Percentiles rank a stretch among this genome's conserved stretches.
Conservation (phyloP, 805 yeast genomes). For the Wickerhamomyces ciferrii region DNA sequence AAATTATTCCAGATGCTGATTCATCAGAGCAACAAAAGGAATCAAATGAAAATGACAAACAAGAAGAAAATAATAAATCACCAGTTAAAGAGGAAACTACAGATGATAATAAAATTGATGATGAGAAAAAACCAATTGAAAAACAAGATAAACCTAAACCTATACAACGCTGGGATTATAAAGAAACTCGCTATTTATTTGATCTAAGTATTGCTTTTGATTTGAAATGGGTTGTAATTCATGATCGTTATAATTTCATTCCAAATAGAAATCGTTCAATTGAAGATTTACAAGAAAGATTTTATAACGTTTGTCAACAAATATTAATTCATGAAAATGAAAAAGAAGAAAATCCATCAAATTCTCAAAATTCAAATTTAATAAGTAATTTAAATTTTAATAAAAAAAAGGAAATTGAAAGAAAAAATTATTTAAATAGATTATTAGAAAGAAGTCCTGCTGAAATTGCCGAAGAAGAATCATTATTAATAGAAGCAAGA, state of each 20-base stretch:
- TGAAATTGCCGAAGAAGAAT: constrained; percentile 97
- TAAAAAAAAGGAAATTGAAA: constrained; percentile 64
- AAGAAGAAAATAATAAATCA: not conserved
- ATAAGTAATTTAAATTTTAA: constrained; percentile 65
- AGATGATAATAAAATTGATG: not conserved
- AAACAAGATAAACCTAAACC: not conserved
- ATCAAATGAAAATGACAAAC: not conserved
- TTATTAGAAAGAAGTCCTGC: constrained; percentile 85
- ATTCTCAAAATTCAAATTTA: constrained; percentile 44
- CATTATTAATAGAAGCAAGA: constrained; percentile 86
- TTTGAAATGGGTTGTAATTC: constrained; percentile 58
- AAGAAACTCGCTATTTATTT: constrained; percentile 78
- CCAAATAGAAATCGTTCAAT: constrained; percentile 36
- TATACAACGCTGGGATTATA: constrained; percentile 52
- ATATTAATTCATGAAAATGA: constrained; percentile 40
- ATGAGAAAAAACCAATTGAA: constrained; percentile 9
- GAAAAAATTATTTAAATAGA: constrained; percentile 77
- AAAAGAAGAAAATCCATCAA: constrained; percentile 31
- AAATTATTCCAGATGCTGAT: not conserved
- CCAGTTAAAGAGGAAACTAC: constrained; percentile 4
- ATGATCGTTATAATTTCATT: constrained; percentile 49
- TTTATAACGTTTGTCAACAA: constrained; percentile 62
- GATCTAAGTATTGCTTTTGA: constrained; percentile 52
- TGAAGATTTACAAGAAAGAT: constrained; percentile 82
- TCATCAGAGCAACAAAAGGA: not conserved